phyloP scores from a whole-genome alignment of 208 protist genomes.

The Borovskyia barvae region DNA sequence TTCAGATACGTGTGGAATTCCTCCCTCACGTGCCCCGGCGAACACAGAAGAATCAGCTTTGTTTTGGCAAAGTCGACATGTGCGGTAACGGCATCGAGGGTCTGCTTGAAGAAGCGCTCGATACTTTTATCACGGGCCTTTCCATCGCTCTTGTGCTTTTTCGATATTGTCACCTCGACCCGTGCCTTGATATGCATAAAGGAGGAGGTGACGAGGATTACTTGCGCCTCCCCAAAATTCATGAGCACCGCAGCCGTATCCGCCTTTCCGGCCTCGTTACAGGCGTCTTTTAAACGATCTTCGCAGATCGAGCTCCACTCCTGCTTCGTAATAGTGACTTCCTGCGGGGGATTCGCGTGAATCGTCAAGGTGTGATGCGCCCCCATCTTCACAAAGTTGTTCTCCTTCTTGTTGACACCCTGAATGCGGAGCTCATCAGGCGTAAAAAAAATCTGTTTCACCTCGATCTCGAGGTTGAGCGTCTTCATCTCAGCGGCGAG shows the following conservation, averaged over 20 bases:
- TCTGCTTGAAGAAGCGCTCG: constrained; percentile 91
- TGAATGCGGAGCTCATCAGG: constrained; percentile 80
- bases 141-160: constrained; percentile 83
- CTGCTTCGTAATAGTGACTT: constrained; percentile 91
- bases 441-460: constrained; percentile 61
- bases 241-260: constrained; percentile 96
- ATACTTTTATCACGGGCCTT: constrained; percentile 88
- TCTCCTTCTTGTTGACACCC: constrained; percentile 89
- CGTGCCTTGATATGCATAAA: constrained; percentile 93
- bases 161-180: constrained; percentile 85
- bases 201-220: constrained; percentile 91
- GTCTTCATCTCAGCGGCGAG: constrained; percentile 56
- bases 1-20: constrained; percentile 76
- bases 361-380: constrained; percentile 93
- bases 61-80: constrained; percentile 94
- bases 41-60: constrained; percentile 94
- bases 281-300: constrained; percentile 68
- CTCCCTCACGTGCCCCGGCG: constrained; percentile 92
- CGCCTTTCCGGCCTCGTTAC: constrained; percentile 59
- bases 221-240: constrained; percentile 90
- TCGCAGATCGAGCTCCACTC: constrained; percentile 87
- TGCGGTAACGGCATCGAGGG: constrained; percentile 82
- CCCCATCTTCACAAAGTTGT: constrained; percentile 89
- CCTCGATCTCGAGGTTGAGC: constrained; percentile 51
- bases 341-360: constrained; percentile 75